These are phyloP conservation scores for Pholiota conissans DNA, from an alignment of 768 basidiomycete species.

Conservation along the genomic window DNA sequence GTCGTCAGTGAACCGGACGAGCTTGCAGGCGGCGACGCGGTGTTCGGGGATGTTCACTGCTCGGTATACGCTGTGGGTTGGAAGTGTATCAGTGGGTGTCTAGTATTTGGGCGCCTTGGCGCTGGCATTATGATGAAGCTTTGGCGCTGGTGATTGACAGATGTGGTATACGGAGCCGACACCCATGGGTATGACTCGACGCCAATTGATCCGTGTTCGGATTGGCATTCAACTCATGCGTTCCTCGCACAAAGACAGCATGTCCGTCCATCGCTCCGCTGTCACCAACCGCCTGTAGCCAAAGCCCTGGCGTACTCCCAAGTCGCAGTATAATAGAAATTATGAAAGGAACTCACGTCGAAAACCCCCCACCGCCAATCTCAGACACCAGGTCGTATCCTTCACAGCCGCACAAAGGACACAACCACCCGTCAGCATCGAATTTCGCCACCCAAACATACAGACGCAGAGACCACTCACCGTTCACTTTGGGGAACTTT, in stretches of 20 bases:
- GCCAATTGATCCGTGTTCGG: background rate
- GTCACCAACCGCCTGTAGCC: too few relatives aligned
- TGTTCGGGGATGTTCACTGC: constrained; percentile 71
- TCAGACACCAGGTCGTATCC: constrained; percentile 73
- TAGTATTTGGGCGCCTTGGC: background rate
- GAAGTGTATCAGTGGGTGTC: background rate
- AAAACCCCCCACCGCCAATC: constrained; percentile 88
- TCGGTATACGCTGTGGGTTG: constrained; percentile 66
- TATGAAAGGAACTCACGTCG: constrained; percentile 55
- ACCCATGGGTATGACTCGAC: background rate
- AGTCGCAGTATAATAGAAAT: too few relatives aligned
- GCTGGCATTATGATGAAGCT: background rate
- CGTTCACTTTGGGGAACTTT: constrained; percentile 43
- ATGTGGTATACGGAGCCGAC: background rate
- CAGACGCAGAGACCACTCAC: constrained; percentile 30
- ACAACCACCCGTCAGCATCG: too few relatives aligned
- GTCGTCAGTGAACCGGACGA: constrained; percentile 62
- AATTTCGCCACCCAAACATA: too few relatives aligned
- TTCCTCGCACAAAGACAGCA: too few relatives aligned
- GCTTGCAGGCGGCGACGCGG: constrained; percentile 84
- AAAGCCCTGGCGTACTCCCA: too few relatives aligned
- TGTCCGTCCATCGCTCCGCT: too few relatives aligned
- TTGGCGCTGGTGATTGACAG: background rate
- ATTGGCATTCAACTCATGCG: background rate
- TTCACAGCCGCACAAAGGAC: constrained; percentile 24